phyloP scores from a whole-genome alignment of 176 grass and related monocot species.

The Metroxylon sagu region DNA sequence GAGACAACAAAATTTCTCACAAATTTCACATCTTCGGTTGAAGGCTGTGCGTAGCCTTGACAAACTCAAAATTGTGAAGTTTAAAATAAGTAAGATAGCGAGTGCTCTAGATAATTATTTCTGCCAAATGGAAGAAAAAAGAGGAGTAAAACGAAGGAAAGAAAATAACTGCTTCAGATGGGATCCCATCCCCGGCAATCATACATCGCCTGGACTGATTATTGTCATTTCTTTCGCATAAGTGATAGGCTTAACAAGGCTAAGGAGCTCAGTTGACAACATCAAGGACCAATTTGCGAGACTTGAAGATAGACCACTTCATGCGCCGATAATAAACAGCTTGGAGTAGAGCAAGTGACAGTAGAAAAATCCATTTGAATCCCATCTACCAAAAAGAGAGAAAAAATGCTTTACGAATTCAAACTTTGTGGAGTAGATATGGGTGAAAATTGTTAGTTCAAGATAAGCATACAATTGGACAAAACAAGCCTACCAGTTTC shows the following conservation, averaged over 20 bases:
- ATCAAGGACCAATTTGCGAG: constrained; percentile 80
- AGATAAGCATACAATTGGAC: background rate
- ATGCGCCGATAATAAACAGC: constrained; percentile 95
- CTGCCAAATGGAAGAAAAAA: no score
- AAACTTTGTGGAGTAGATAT: no score
- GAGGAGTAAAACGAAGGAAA: constrained; percentile 16
- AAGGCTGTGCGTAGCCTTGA: no score
- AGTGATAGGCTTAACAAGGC: constrained; percentile 10
- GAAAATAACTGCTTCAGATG: constrained; percentile 18
- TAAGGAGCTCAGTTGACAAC: constrained; percentile 66
- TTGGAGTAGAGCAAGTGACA: constrained; percentile 94
- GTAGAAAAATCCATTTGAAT: constrained; percentile 97
- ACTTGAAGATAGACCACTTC: constrained; percentile 91
- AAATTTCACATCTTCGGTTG: no score
- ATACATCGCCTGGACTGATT: constrained; percentile 40
- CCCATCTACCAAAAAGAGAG: constrained; percentile 43
- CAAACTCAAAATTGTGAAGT: no score
- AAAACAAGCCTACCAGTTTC: constrained; percentile 60
- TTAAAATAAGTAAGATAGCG: no score
- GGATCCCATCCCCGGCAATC: constrained; percentile 39
- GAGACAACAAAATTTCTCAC: no score
- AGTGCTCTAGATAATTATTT: no score
- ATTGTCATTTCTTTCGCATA: constrained; percentile 41
- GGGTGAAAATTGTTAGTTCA: no score
- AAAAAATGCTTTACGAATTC: constrained; percentile 9